These are phyloP conservation scores for Niveomyces coronatus DNA, from an alignment of 2,329 filamentous ascomycete genomes.

Conservation along the genomic window DNA sequence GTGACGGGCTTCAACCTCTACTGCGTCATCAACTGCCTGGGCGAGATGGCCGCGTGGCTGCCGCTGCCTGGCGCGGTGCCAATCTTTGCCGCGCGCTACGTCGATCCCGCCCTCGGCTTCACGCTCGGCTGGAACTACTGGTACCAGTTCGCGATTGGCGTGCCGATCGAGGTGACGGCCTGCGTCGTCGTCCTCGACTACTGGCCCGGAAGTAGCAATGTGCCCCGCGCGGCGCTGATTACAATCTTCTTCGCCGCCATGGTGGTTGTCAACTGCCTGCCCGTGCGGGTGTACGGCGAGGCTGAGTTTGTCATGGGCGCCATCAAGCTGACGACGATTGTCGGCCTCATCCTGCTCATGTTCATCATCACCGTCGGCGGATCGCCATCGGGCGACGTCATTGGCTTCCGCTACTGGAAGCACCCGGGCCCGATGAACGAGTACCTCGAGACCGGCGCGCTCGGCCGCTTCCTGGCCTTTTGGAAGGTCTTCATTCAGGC, in stretches of 20 bases:
- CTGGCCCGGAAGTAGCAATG: slow-evolving; percentile 24
- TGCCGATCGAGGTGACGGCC: slow-evolving; percentile 36
- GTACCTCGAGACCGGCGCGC: slow-evolving; percentile 26
- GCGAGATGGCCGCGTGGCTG: slow-evolving; percentile 52
- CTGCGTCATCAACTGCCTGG: slow-evolving; percentile 38
- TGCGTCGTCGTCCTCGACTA: slow-evolving; percentile 37
- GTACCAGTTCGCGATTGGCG: slow-evolving; percentile 38
- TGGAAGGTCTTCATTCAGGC: slow-evolving; percentile 36
- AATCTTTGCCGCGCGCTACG: slow-evolving; percentile 37
- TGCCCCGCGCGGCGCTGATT: slow-evolving; percentile 22
- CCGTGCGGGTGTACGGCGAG: slow-evolving; percentile 39
- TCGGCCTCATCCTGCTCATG: slow-evolving; percentile 39
- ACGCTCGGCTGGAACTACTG: slow-evolving; percentile 42
- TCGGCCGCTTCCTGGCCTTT: slow-evolving; percentile 32
- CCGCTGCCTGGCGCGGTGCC: slow-evolving; percentile 45
- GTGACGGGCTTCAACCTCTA: slow-evolving; percentile 37
- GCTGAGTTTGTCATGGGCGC: slow-evolving; percentile 40
- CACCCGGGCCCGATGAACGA: slow-evolving; percentile 33
- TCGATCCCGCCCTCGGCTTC: slow-evolving; percentile 37
- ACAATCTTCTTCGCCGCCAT: slow-evolving; percentile 28
- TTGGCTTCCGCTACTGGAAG: slow-evolving; percentile 36
- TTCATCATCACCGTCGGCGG: slow-evolving; percentile 39
- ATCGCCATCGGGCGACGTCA: slow-evolving; percentile 29
- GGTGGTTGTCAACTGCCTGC: slow-evolving; percentile 28
- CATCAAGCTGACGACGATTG: slow-evolving; percentile 38